phyloP scores from a whole-genome alignment of 148 eudicot species.

The Dysphania ambrosioides region DNA sequence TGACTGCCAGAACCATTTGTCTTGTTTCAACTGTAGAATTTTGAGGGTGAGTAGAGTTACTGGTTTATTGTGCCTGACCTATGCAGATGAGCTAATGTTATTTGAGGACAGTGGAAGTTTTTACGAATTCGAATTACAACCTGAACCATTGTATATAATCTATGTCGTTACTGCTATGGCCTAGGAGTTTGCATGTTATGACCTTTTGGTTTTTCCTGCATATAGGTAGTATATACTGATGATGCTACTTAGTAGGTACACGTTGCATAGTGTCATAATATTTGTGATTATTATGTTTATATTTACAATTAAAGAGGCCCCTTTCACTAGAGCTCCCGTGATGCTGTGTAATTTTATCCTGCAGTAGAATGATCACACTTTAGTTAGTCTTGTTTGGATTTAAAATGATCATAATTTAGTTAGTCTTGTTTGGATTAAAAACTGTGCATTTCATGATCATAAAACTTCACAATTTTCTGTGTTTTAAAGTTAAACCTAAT shows the following conservation, averaged over 20 bases:
- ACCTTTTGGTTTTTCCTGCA: neutral
- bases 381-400: too few species aligned
- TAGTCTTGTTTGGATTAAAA: neutral
- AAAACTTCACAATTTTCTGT: neutral
- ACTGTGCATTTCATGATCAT: neutral
- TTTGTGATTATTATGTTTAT: neutral
- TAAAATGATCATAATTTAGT: neutral
- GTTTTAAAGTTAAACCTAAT: neutral
- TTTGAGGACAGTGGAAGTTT: neutral
- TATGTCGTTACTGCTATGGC: neutral
- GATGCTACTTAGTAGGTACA: neutral
- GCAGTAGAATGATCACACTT: neutral
- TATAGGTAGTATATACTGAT: neutral
- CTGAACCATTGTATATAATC: neutral
- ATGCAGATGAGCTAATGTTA: neutral
- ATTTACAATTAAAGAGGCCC: neutral
- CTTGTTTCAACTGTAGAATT: too few species aligned
- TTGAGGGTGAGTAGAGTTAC: too few species aligned
- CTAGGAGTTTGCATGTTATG: neutral
- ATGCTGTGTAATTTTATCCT: neutral
- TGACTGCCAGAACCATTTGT: too few species aligned
- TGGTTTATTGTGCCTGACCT: too few species aligned
- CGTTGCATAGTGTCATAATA: too few species aligned
- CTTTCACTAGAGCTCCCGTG: too few species aligned
- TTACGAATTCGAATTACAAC: neutral